Evolutionary conservation across 2,329 filamentous ascomycete species (phyloP), one percentile per base, ranked within the genome.

Genomic region (Cordyceps sp.): DNA sequence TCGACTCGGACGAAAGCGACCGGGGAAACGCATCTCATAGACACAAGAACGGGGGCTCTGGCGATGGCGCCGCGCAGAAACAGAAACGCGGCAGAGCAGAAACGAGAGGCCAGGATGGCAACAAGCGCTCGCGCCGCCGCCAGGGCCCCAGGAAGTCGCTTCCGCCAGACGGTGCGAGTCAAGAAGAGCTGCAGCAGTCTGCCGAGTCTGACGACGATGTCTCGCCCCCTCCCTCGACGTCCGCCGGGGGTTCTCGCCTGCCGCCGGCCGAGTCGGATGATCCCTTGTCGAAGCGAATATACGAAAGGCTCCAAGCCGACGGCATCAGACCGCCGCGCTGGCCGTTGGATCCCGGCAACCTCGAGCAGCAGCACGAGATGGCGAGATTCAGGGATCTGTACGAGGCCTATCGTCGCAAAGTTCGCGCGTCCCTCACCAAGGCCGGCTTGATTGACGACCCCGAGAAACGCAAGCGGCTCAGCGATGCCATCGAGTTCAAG

Each of bases 401-500:
- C 45, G 72, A 70, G 39, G 53, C 52, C 10, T 77, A 76, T 40
- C 62, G 73, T 34, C 59, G 59, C 33, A 64, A 61, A 37, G 71
- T 66, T 7, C 66, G 73, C 31, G 56, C 58, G 12, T 68, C 66
- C 4, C 52, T 78, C 26, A 70, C 73, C 34, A 66, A 62, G 37
- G 69, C 64, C 12, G 67, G 66, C 10, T 53, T 76, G 7, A 70
- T 78, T 34, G 74, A 78, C 47, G 70, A 78, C 39, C 73, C 73
- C 3, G 66, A 74, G 21, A 68, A 72, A 42, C 66, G 66, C 34
- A 72, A 73, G 44, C 64, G 61, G 14, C 58, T 79, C 7, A 62
- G 69, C 36, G 66, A 78, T 45, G 74, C 74, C 6, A 69, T 78
- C 30, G 64, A 69, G 26, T 79, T 79, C 45, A 73, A 73, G 45